Evolutionary conservation across 2,329 filamentous ascomycete species (phyloP).

Genomic region (Dendryphion nanum): DNA sequence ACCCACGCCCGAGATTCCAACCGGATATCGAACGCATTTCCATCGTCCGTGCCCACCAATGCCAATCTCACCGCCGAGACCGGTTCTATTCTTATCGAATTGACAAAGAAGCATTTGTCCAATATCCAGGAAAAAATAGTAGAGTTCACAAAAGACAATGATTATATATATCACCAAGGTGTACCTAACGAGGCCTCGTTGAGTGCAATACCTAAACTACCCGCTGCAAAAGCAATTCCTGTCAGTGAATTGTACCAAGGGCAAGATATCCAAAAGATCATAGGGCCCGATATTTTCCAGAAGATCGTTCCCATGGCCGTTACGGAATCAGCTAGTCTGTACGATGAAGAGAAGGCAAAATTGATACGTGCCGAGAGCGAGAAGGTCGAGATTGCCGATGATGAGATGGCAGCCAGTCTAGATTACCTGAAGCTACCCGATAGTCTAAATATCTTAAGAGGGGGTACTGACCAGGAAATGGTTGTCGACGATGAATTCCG

Average conservation of each 20-base stretch:
- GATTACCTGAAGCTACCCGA: constrained; percentile 90
- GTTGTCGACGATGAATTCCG: constrained; percentile 87
- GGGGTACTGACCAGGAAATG: constrained; percentile 86
- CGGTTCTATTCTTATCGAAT: constrained; percentile 69
- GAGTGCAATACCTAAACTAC: constrained; percentile 80
- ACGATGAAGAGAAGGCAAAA: constrained; percentile 98
- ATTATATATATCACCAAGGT: constrained; percentile 95
- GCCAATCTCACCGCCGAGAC: constrained; percentile 84
- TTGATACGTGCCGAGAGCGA: constrained; percentile 90
- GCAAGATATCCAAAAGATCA: constrained; percentile 95
- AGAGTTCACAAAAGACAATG: constrained; percentile 85
- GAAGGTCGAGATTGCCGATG: constrained; percentile 85
- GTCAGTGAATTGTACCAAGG: constrained; percentile 96
- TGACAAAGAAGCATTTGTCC: constrained; percentile 78
- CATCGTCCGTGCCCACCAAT: constrained; percentile 71
- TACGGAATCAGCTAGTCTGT: constrained; percentile 93
- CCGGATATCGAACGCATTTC: constrained; percentile 75
- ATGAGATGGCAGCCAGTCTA: constrained; percentile 92
- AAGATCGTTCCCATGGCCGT: constrained; percentile 96
- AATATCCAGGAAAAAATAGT: constrained; percentile 78
- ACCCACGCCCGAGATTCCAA: constrained; percentile 74
- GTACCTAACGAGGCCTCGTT: constrained; percentile 84
- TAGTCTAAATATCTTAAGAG: constrained; percentile 87
- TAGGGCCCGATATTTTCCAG: constrained; percentile 93
- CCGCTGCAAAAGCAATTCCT: constrained; percentile 93